phyloP scores from a whole-genome alignment of 169 alveolate species.

The Plasmodium knowlesi region DNA sequence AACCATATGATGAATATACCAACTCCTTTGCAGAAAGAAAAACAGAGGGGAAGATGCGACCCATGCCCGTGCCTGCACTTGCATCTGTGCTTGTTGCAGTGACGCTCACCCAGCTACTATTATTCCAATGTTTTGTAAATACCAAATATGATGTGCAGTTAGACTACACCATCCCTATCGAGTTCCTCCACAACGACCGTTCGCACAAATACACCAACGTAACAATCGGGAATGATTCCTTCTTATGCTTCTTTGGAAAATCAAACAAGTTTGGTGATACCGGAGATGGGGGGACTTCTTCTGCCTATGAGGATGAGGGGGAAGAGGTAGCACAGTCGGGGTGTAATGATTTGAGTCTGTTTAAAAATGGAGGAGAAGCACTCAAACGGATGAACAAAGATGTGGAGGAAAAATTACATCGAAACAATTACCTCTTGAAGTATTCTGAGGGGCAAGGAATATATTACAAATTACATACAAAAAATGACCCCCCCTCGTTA shows the following conservation, averaged over 20 bases:
- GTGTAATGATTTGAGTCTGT: not conserved
- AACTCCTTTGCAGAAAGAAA: not conserved
- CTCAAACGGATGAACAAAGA: not conserved
- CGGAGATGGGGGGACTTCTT: not conserved
- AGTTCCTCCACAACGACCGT: slow-evolving; percentile 14
- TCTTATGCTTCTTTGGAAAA: slow-evolving; percentile 34
- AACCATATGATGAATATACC: not conserved
- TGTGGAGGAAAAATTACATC: slow-evolving; percentile 32
- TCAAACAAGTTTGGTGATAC: not conserved
- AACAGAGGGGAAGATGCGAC: not conserved
- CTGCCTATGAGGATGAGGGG: not conserved
- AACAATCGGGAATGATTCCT: slow-evolving; percentile 68
- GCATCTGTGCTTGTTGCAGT: slow-evolving; percentile 39
- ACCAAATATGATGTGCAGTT: slow-evolving; percentile 70
- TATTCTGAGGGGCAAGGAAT: slow-evolving; percentile 18
- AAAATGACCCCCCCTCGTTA: not conserved
- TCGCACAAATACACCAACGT: slow-evolving; percentile 55
- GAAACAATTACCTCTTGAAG: slow-evolving; percentile 18
- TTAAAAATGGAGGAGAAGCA: not conserved
- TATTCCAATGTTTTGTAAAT: slow-evolving; percentile 53
- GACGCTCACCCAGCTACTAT: slow-evolving; percentile 21
- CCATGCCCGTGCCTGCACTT: not conserved
- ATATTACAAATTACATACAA: not conserved
- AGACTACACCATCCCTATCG: slow-evolving; percentile 64
- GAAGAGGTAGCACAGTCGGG: not conserved